Evolutionary conservation across 2,329 filamentous ascomycete genomes (phyloP).

Genomic region (Clarireedia monteithiana): DNA sequence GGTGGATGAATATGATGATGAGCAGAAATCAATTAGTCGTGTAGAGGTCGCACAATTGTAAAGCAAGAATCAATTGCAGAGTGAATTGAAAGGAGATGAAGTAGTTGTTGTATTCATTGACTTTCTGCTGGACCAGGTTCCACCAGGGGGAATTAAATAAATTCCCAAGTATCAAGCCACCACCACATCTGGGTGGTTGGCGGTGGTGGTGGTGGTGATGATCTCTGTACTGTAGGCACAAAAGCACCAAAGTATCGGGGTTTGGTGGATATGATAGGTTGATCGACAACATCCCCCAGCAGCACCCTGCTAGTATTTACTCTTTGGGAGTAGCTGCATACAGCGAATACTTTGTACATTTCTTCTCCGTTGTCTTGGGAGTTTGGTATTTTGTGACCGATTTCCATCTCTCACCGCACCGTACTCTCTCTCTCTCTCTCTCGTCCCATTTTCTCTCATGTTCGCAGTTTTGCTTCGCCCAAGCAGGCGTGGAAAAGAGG

Average conservation of each 20-base stretch:
- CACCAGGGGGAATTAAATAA: no score
- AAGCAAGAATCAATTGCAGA: not conserved
- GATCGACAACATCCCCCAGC: not conserved
- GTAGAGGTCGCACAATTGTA: not conserved
- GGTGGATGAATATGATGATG: not conserved
- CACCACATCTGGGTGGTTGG: not conserved
- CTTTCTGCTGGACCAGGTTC: no score
- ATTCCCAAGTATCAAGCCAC: not conserved
- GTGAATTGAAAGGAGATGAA: not conserved
- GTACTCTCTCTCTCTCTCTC: no score
- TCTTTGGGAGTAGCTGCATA: not conserved
- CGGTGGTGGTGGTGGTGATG: no score
- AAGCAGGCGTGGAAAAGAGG: no score
- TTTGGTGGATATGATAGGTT: not conserved
- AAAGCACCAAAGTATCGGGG: not conserved
- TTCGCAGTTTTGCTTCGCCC: no score
- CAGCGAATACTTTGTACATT: no score
- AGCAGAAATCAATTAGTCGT: not conserved
- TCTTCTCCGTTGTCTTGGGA: no score
- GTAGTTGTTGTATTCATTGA: not conserved
- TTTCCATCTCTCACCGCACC: no score
- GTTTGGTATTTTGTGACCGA: no score
- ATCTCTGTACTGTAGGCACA: no score
- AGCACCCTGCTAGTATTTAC: not conserved
- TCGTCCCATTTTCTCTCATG: no score